Evolutionary conservation across 495 filamentous ascomycete genomes (phyloP).

Genomic region (Pyrenopolyporus hunteri): DNA sequence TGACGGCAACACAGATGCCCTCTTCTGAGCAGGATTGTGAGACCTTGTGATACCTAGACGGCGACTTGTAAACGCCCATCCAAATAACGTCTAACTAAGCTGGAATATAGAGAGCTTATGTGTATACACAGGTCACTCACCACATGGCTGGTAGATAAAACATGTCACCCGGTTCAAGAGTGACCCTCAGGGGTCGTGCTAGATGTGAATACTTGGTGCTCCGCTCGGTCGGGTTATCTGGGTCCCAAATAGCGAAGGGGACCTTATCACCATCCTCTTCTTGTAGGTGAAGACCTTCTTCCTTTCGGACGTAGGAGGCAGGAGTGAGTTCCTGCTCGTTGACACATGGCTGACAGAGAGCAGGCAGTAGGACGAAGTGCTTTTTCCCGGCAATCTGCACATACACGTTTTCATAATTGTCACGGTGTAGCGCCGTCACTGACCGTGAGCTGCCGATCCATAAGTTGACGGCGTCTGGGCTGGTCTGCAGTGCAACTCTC

Average conservation of each 20-base stretch:
- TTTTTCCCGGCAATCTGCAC: constrained; percentile 72
- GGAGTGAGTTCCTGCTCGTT: constrained; percentile 59
- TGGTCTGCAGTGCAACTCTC: constrained; percentile 63
- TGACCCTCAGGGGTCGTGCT: constrained; percentile 63
- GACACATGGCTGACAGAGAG: constrained; percentile 65
- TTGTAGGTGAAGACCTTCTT: constrained; percentile 42
- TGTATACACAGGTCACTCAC: constrained; percentile 50
- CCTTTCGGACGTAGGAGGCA: constrained; percentile 56
- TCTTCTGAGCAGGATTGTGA: constrained; percentile 67
- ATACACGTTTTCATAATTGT: constrained; percentile 84
- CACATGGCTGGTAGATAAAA: constrained; percentile 80
- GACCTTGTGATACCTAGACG: constrained; percentile 65
- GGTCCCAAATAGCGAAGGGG: constrained; percentile 75
- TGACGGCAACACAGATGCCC: constrained; percentile 73
- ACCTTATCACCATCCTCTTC: constrained; percentile 50
- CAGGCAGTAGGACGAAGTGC: constrained; percentile 72
- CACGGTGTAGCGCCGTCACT: constrained; percentile 72
- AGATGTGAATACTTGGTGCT: constrained; percentile 61
- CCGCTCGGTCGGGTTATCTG: constrained; percentile 57
- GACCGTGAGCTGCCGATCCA: constrained; percentile 76
- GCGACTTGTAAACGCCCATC: neutral
- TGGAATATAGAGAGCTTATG: neutral
- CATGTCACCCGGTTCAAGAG: constrained; percentile 73
- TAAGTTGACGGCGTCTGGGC: constrained; percentile 75
- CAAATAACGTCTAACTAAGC: neutral